Conservation (phyloP, 192 early-diverging fungal genomes). For the Umbelopsis sp. region DNA sequence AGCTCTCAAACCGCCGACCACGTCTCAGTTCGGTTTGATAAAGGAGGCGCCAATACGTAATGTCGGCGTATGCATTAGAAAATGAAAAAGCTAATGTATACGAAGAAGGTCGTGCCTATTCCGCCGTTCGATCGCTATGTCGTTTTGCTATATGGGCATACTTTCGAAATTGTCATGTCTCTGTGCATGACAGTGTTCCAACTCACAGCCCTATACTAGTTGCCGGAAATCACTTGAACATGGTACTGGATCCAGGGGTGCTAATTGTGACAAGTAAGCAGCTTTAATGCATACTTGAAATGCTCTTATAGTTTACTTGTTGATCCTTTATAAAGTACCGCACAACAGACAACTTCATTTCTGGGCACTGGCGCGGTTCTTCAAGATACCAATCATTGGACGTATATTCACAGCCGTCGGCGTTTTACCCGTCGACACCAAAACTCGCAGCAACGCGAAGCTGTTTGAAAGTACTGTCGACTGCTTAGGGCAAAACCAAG, state of each 20-base stretch:
- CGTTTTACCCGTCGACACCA: constrained; percentile 51
- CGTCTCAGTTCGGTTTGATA: background rate
- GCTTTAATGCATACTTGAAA: no score
- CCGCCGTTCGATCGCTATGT: constrained; percentile 23
- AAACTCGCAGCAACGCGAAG: constrained; percentile 44
- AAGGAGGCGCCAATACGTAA: background rate
- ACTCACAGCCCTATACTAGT: constrained; percentile 39
- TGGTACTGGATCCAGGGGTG: constrained; percentile 52
- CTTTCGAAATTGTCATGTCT: constrained; percentile 36
- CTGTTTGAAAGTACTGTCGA: constrained; percentile 48
- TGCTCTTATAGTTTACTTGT: background rate
- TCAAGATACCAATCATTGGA: constrained; percentile 36
- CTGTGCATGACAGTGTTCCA: constrained; percentile 35
- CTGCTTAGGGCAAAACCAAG: constrained; percentile 35
- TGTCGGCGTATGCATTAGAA: background rate
- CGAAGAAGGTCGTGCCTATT: constrained; percentile 33
- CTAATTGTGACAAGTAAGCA: constrained; percentile 32
- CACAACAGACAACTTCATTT: constrained; percentile 49
- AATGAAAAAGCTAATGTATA: background rate
- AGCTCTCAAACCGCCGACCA: background rate
- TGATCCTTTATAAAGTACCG: constrained; percentile 29
- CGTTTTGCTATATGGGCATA: constrained; percentile 34
- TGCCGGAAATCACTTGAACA: constrained; percentile 44
- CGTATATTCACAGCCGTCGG: constrained; percentile 38
- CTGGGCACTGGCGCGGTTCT: constrained; percentile 52